Percentiles rank a stretch among this genome's conserved stretches.
Evolutionary conservation across 805 yeast species (phyloP).

Genomic region (Wickerhamomyces xylosicus): DNA sequence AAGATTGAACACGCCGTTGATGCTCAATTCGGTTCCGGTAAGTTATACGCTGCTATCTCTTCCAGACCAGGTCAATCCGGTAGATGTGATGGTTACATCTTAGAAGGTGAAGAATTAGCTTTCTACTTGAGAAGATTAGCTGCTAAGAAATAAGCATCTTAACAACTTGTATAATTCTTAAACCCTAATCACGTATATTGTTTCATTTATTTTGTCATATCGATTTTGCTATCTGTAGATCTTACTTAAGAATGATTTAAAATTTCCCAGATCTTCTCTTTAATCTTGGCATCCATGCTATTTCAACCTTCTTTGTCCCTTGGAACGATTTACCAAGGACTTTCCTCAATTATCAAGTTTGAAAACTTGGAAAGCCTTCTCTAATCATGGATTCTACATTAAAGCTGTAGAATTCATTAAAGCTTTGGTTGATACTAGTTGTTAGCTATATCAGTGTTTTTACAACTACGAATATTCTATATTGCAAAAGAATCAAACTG

Average conservation of each 20-base stretch:
- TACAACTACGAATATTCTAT: neutral
- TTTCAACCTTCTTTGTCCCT: too few species aligned
- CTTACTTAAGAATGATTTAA: neutral
- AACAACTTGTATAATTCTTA: conserved; percentile 17
- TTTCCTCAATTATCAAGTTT: too few species aligned
- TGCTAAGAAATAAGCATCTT: conserved; percentile 79
- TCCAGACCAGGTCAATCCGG: conserved; percentile 99
- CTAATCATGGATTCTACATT: too few species aligned
- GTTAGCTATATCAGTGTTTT: neutral
- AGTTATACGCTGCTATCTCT: conserved; percentile 95
- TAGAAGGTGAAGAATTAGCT: conserved; percentile 99
- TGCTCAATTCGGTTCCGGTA: conserved; percentile 97
- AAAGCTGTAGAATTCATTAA: too few species aligned
- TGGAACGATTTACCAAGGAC: too few species aligned
- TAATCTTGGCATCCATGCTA: neutral
- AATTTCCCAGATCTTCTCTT: too few species aligned
- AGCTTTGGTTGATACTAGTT: too few species aligned
- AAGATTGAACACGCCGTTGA: conserved; percentile 86
- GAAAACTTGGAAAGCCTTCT: too few species aligned
- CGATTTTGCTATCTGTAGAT: neutral
- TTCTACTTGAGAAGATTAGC: conserved; percentile 99
- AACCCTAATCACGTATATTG: conserved; percentile 9
- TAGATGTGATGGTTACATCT: conserved; percentile 99
- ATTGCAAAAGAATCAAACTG: neutral
- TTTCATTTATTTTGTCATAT: neutral